Conservation (phyloP, 495 filamentous ascomycete species). For the Clohesyomyces aquaticus region DNA sequence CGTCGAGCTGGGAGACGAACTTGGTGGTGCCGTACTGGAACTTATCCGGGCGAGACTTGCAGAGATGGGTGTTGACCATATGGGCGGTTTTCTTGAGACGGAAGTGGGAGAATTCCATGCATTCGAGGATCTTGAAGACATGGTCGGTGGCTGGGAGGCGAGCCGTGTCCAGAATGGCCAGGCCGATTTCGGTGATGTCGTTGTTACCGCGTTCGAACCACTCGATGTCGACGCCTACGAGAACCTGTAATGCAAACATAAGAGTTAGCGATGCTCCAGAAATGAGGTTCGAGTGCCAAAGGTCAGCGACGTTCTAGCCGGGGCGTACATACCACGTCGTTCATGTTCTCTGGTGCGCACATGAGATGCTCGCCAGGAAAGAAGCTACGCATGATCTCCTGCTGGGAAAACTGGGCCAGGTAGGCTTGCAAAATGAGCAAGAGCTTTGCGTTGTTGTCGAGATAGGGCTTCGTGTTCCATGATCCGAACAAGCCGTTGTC, state of each 20-base stretch:
- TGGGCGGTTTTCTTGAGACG: slow-evolving; percentile 19
- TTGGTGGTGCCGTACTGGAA: slow-evolving; percentile 21
- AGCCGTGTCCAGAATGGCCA: background rate
- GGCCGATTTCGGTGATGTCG: slow-evolving; percentile 18
- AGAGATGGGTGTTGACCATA: slow-evolving; percentile 4
- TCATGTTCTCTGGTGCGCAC: too few species aligned
- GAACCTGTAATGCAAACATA: slow-evolving; percentile 1
- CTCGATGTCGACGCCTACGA: slow-evolving; percentile 14
- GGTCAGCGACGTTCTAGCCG: too few species aligned
- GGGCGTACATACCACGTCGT: too few species aligned
- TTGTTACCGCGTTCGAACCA: slow-evolving; percentile 10
- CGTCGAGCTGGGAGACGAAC: slow-evolving; percentile 14
- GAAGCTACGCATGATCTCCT: background rate
- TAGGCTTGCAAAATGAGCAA: background rate
- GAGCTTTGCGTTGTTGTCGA: background rate
- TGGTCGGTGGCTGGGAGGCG: background rate
- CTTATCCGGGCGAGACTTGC: slow-evolving; percentile 7
- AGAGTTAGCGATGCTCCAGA: background rate
- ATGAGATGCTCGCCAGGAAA: too few species aligned
- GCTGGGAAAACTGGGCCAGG: background rate
- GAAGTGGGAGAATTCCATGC: slow-evolving; percentile 7
- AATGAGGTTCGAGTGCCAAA: background rate
- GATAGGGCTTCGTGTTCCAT: background rate
- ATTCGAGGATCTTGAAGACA: background rate
- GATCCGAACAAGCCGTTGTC: background rate